Base-by-base conservation (phyloP, 2,329 filamentous ascomycete species). In the Talaromyces sp. region DNA sequence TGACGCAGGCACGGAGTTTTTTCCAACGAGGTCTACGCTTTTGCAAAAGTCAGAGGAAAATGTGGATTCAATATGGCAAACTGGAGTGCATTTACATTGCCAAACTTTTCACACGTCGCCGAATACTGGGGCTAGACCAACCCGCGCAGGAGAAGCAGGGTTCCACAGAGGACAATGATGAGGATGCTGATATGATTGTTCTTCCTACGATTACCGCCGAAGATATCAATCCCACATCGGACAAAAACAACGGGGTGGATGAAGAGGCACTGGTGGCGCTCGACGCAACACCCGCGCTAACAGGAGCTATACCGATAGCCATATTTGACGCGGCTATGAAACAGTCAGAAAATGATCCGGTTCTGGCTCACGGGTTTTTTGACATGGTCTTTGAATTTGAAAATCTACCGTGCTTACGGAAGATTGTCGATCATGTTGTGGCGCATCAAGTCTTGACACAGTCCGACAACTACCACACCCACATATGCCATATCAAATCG, bases 11-110 rank as follows among this genome's bases (percentile, higher is more conserved):
- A 2, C 80, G 95, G 63, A 89, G 86, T 54, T 90, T 95, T 82
- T 83, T 99, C 92, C 84, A 96, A 81, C 83, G 93, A 63, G 95
- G 93, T 0, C 84, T 96, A 70, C 83, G 95, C 49, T 98, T 99
- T 75, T 97, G 93, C 78, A 91, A 88, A 56, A 84, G 80, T 55
- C 88, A 89, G 53, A 85, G 82, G 64, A 80, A 81, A 19, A 75
- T 99, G 56, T 99, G 93, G 92, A 72, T 96, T 35, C 91, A 96
- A 76, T 98, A 97, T 72, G 89, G 90, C 9, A 88, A 90, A 70
- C 83, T 93, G 70, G 95, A 99, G 80, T 91, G 96, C 86, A 88
- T 95, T 64, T 98, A 96, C 81, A 81, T 98, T 59, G 86, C 84
- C 56, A 92, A 90, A 77, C 86, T 98, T 70, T 86, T 90, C 61